These are phyloP conservation scores for Scenedesmus sp. DNA, from an alignment of 163 green algal species.

Conservation along the genomic window DNA sequence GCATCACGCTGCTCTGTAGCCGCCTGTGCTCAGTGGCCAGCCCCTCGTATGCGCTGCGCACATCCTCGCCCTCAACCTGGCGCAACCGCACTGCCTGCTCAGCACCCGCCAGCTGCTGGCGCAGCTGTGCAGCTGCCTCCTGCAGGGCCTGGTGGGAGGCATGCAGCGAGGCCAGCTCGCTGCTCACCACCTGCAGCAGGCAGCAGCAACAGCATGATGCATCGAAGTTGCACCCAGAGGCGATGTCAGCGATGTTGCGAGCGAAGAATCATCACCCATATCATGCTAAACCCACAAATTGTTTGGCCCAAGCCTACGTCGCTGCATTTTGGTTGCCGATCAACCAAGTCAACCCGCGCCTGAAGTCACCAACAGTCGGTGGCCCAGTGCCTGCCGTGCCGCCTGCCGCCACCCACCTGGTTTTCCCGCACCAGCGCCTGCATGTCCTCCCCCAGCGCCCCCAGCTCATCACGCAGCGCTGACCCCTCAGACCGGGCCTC, in stretches of 20 bases:
- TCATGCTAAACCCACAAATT: too few relatives aligned
- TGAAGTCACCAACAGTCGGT: too few relatives aligned
- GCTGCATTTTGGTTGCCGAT: too few relatives aligned
- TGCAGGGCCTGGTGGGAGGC: constrained; percentile 42
- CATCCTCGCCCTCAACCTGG: constrained; percentile 76
- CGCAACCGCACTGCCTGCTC: constrained; percentile 65
- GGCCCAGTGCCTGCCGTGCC: too few relatives aligned
- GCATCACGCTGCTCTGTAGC: constrained; percentile 42
- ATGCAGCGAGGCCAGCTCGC: constrained; percentile 58
- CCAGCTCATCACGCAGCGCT: constrained; percentile 59
- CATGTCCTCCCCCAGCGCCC: constrained; percentile 71
- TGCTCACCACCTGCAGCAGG: constrained; percentile 62
- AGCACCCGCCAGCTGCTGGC: constrained; percentile 36
- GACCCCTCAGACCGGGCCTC: constrained; percentile 56
- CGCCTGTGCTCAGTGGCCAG: constrained; percentile 64
- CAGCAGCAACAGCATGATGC: not conserved
- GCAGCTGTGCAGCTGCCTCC: constrained; percentile 55
- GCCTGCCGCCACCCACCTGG: constrained; percentile 57
- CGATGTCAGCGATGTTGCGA: not conserved
- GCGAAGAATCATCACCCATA: too few relatives aligned
- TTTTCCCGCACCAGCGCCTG: constrained; percentile 71
- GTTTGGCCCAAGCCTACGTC: too few relatives aligned
- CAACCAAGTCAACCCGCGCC: too few relatives aligned
- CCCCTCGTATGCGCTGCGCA: constrained; percentile 70
- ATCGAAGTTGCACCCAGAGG: too few relatives aligned